Evolutionary conservation across 1,139 yeast genomes (phyloP), one percentile per base, ranked within the genome.

Genomic region (Hyphopichia wangnamkhiaoensis): DNA sequence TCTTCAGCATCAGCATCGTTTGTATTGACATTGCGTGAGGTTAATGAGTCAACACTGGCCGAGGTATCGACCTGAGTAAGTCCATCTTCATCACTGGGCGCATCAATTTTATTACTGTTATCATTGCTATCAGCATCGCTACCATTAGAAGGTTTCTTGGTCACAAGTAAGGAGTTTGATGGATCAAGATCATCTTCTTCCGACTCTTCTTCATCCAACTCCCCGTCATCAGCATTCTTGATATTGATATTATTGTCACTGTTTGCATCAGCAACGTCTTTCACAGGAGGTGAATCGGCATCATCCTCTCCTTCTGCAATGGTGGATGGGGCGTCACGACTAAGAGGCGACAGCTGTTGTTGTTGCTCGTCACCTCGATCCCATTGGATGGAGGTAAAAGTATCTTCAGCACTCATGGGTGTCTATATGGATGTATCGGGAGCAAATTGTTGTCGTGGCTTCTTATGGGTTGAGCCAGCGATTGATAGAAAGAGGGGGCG

Each of bases 351-450:
- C 15, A 32, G 37, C 12, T 34, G 27, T 3, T 18, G 19, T n/a
- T 20, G 38, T 15, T 15, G 33, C 14, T 58, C 53, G 9, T 73
- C 79, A 17, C 65, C 79, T 44, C 79, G 65, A 50, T 77, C 82
- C 80, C 80, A 77, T 52, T 74, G 80, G 37, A 78, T 73, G 31
- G 82, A 77, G 1, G 81, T 75, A 56, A 78, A 78, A 51, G 76
- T 78, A 46, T 76, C 82, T 39, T 71, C 76, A 14, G 65, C 48
- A 45, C 55, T 61, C 60, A 61, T 61, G 35, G n/a, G 5, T 21
- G 34, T 21, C 7, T 7, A 21, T 21, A 7, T 21, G 9, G 24
- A 7, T 7, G 24, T 21, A n/a, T n/a, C n/a, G n/a, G n/a, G n/a
- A n/a, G n/a, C n/a, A n/a, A n/a, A n/a, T n/a, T n/a, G 25, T 21